These are phyloP conservation scores for Daucus carota DNA, from an alignment of 129 eudicot genomes.

Conservation along the genomic window DNA sequence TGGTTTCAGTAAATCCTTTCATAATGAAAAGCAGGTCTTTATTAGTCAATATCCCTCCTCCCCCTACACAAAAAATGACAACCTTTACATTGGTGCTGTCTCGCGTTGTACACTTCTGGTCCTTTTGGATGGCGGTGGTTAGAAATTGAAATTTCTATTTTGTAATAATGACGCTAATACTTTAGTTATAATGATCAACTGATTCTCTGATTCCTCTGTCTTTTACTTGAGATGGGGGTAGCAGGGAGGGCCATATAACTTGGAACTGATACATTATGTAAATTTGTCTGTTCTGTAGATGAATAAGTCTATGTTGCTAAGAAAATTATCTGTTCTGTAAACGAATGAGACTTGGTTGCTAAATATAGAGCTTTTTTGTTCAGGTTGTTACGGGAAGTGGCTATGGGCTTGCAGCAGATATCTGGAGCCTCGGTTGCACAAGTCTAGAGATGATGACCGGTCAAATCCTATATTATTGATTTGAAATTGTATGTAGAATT, in stretches of 20 bases:
- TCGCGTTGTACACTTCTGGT: no score
- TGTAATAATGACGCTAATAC: no score
- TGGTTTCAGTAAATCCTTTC: no score
- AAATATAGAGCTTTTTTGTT: neutral
- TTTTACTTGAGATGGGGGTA: neutral
- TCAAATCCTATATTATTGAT: slow-evolving; percentile 54
- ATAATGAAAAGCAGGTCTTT: no score
- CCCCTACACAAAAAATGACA: no score
- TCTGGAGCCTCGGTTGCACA: slow-evolving; percentile 97
- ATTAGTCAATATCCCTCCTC: no score
- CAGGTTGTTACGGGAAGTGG: slow-evolving; percentile 65
- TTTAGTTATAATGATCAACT: neutral
- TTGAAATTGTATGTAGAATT: slow-evolving; percentile 59
- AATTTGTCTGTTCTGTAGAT: neutral
- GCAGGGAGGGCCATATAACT: neutral
- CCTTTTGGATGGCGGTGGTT: neutral
- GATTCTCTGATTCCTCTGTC: neutral
- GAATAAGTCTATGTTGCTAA: neutral
- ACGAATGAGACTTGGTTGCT: slow-evolving; percentile 1
- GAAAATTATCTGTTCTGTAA: no score
- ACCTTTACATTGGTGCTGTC: no score
- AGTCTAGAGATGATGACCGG: slow-evolving; percentile 83
- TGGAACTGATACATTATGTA: neutral
- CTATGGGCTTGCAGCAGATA: slow-evolving; percentile 83
- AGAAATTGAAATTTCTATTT: no score